Evolutionary conservation across 352 stramenopile species (phyloP).

Genomic region (Phytophthora europaea): DNA sequence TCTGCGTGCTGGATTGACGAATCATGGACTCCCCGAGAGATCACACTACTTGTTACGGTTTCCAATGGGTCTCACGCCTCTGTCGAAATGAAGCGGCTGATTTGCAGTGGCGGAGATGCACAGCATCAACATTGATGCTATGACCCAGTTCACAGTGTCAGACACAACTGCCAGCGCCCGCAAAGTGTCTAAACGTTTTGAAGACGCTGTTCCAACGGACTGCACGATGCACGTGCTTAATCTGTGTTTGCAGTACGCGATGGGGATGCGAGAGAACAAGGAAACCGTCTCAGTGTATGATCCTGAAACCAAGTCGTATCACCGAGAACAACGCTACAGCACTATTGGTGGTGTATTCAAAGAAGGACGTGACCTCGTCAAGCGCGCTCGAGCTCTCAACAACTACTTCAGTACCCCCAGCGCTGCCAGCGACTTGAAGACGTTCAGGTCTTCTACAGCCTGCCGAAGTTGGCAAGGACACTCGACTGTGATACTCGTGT

Average conservation of each 20-base stretch:
- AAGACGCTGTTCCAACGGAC: slow-evolving; percentile 2
- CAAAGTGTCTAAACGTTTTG: slow-evolving; percentile 10
- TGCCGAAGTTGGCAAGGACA: background rate
- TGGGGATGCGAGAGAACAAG: slow-evolving; percentile 8
- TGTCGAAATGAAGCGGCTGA: slow-evolving; percentile 4
- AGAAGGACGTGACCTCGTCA: background rate
- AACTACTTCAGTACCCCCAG: slow-evolving; percentile 9
- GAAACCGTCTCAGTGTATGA: slow-evolving; percentile 2
- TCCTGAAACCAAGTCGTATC: background rate
- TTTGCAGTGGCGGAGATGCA: background rate
- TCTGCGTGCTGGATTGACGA: slow-evolving; percentile 12
- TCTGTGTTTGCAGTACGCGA: slow-evolving; percentile 1
- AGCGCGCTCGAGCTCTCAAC: background rate
- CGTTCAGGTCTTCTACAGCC: background rate
- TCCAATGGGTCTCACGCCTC: background rate
- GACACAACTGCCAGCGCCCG: background rate
- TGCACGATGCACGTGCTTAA: slow-evolving; percentile 8
- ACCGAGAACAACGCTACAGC: background rate
- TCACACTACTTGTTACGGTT: slow-evolving; percentile 16
- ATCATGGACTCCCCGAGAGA: background rate
- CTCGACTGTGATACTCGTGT: slow-evolving; percentile 25
- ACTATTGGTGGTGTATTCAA: background rate
- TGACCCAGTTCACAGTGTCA: slow-evolving; percentile 11
- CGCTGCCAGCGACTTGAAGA: slow-evolving; percentile 10
- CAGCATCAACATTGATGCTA: slow-evolving; percentile 3